Conservation (phyloP, 2,329 filamentous ascomycete genomes). For the Talaromyces sp. region DNA sequence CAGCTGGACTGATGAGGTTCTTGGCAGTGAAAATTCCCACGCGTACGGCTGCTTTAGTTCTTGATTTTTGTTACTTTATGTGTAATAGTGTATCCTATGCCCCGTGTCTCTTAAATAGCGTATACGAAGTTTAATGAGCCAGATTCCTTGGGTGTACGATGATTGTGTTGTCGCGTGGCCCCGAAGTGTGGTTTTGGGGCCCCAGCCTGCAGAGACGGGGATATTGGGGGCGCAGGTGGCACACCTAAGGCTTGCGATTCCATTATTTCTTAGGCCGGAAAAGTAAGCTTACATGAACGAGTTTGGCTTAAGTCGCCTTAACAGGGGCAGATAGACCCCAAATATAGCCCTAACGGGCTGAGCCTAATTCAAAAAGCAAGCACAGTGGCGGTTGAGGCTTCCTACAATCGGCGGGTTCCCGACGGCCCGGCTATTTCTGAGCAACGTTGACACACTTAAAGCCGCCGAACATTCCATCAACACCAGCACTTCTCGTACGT, state of each 20-base stretch:
- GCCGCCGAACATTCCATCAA: neutral
- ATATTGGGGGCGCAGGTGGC: neutral
- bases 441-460: neutral
- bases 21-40: neutral
- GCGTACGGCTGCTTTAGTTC: neutral
- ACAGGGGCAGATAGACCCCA: neutral
- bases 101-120: neutral
- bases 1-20: neutral
- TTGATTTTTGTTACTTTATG: neutral
- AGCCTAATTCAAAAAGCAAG: neutral
- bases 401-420: neutral
- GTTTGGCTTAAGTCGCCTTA: neutral
- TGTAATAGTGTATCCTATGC: neutral
- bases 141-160: neutral
- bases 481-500: neutral
- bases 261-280: neutral
- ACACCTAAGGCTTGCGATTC: neutral
- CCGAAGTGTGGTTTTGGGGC: neutral
- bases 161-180: neutral
- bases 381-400: neutral
- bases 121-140: neutral
- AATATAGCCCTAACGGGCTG: neutral
- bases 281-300: neutral
- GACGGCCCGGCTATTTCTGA: neutral
- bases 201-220: neutral